Percentiles rank a stretch among this genome's conserved stretches.
Evolutionary conservation across 768 basidiomycete genomes (phyloP).

Genomic region (Pholiota microspora): DNA sequence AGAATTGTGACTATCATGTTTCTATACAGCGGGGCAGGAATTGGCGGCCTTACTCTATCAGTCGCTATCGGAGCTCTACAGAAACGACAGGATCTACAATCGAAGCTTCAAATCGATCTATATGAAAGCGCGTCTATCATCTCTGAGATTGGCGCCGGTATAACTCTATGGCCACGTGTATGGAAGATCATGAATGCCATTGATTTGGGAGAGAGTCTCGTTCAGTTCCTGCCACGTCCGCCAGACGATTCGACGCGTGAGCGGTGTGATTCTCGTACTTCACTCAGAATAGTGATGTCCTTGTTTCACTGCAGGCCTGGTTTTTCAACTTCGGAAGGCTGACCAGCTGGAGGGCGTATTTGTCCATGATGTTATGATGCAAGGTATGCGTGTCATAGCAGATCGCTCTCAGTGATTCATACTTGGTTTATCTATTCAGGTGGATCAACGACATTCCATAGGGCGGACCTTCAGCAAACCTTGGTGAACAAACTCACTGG

Average conservation of each 20-base stretch:
- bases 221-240: constrained; percentile 12
- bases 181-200: constrained; percentile 38
- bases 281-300: neutral
- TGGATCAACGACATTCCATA: constrained; percentile 30
- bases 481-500: constrained; percentile 29
- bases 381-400: constrained; percentile 23
- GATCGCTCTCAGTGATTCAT: neutral
- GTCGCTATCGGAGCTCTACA: constrained; percentile 18
- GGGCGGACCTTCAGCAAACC: constrained; percentile 34
- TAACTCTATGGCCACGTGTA: constrained; percentile 36
- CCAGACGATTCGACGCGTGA: constrained; percentile 18
- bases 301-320: constrained; percentile 8
- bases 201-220: constrained; percentile 28
- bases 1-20: neutral
- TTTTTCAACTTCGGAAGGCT: constrained; percentile 28
- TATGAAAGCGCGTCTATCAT: constrained; percentile 42
- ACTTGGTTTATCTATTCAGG: constrained; percentile 16
- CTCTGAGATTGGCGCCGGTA: constrained; percentile 43
- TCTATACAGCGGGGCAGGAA: constrained; percentile 11
- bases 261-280: neutral
- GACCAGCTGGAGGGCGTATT: constrained; percentile 30
- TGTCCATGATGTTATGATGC: constrained; percentile 22
- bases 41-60: constrained; percentile 18
- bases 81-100: constrained; percentile 5
- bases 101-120: constrained; percentile 30